Conservation (phyloP, 225 moss, liverwort and hornwort species). For the Polytrichum commune region DNA sequence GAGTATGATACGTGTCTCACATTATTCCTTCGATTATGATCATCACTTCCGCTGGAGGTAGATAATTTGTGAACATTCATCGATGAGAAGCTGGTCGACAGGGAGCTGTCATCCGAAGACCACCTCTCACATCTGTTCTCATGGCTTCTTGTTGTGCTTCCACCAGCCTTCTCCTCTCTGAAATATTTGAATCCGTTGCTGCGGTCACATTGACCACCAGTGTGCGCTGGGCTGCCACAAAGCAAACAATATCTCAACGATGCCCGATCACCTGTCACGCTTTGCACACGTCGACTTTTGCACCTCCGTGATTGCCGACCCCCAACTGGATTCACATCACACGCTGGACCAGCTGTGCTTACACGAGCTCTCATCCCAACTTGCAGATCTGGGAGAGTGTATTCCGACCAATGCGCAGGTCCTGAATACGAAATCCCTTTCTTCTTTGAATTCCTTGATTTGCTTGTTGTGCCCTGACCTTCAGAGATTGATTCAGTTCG, state of each 20-base stretch:
- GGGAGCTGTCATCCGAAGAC: not conserved
- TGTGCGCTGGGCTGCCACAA: slow-evolving; percentile 29
- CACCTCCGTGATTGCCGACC: not conserved
- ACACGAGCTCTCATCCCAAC: not conserved
- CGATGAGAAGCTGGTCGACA: not conserved
- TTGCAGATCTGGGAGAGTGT: not conserved
- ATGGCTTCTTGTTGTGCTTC: not conserved
- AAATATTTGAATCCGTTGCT: slow-evolving; percentile 13
- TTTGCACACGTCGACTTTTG: slow-evolving; percentile 1
- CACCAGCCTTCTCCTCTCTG: not conserved
- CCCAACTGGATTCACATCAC: not conserved
- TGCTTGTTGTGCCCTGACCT: not conserved
- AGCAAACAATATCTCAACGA: slow-evolving; percentile 22
- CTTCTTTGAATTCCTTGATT: not conserved
- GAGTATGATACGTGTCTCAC: not conserved
- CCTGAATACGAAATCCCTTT: not conserved
- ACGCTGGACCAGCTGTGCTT: not conserved
- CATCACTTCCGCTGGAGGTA: not conserved
- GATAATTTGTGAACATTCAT: not conserved
- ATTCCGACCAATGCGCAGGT: slow-evolving; percentile 7
- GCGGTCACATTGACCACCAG: slow-evolving; percentile 19
- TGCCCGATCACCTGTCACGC: slow-evolving; percentile 1
- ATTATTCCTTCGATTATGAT: not conserved
- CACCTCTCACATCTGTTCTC: not conserved
- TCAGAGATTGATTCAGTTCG: not conserved